phyloP scores from a whole-genome alignment of 75 land plant genomes.

The Selaginella tamariscina region DNA sequence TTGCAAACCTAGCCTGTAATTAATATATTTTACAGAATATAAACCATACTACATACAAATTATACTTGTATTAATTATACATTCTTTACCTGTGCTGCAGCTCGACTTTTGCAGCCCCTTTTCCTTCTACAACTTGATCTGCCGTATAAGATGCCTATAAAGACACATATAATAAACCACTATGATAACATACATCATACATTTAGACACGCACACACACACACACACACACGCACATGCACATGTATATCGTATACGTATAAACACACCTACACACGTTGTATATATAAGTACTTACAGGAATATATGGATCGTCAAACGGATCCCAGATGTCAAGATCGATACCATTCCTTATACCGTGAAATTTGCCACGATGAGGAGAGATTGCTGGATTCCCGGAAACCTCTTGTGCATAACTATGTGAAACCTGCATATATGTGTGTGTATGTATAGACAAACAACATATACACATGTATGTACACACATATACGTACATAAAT shows the following conservation, averaged over 20 bases:
- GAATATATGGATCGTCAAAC: constrained; percentile 56
- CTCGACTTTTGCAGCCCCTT: constrained; percentile 70
- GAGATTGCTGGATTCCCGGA: constrained; percentile 62
- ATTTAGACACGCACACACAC: too few relatives aligned
- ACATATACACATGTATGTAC: too few relatives aligned
- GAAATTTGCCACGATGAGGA: constrained; percentile 65
- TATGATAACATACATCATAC: too few relatives aligned
- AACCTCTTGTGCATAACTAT: constrained; percentile 65
- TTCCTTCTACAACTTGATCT: constrained; percentile 81
- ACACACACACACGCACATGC: too few relatives aligned
- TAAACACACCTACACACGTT: background rate
- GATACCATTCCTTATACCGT: constrained; percentile 84
- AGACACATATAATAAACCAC: background rate
- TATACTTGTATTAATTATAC: too few relatives aligned
- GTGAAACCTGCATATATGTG: constrained; percentile 51
- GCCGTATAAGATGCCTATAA: constrained; percentile 61
- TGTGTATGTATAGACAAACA: too few relatives aligned
- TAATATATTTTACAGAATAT: too few relatives aligned
- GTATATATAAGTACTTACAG: constrained; percentile 38
- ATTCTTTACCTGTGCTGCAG: too few relatives aligned
- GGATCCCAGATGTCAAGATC: constrained; percentile 95
- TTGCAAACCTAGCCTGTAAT: constrained; percentile 53
- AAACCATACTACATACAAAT: too few relatives aligned
- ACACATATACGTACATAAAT: background rate
- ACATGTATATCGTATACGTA: too few relatives aligned